Percentiles rank a stretch among this genome's conserved stretches.
Conservation (phyloP, 306 rosid genomes). For the Canavalia gladiata region DNA sequence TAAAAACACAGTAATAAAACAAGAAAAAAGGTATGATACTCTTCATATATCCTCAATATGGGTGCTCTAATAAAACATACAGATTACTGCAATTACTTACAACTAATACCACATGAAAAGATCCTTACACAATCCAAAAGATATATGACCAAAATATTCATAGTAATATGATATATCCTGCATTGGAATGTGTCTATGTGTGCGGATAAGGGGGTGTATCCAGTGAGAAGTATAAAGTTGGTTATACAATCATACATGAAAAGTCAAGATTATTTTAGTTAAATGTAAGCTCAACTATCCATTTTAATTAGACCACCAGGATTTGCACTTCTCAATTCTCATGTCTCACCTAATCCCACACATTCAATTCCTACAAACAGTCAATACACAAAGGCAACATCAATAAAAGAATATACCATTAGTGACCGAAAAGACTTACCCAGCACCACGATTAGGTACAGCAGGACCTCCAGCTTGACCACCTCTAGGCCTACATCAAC, state of each 20-base stretch:
- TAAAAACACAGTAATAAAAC: neutral
- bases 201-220: no score
- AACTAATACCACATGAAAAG: conserved; percentile 2
- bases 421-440: conserved; percentile 55
- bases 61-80: neutral
- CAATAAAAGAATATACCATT: neutral
- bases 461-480: conserved; percentile 62
- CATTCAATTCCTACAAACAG: no score
- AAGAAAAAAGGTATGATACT: neutral
- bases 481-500: conserved; percentile 65
- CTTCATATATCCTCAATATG: neutral
- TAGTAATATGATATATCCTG: neutral
- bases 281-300: no score
- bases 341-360: no score
- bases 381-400: neutral
- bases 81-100: neutral
- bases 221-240: no score
- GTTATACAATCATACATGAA: no score
- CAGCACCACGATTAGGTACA: conserved; percentile 61
- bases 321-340: no score
- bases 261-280: no score
- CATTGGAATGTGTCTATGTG: no score
- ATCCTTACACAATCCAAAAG: neutral
- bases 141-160: neutral
- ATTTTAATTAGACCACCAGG: no score